These are phyloP conservation scores for Aspergillus awamori DNA, from an alignment of 2,329 filamentous ascomycete genomes.

Conservation along the genomic window DNA sequence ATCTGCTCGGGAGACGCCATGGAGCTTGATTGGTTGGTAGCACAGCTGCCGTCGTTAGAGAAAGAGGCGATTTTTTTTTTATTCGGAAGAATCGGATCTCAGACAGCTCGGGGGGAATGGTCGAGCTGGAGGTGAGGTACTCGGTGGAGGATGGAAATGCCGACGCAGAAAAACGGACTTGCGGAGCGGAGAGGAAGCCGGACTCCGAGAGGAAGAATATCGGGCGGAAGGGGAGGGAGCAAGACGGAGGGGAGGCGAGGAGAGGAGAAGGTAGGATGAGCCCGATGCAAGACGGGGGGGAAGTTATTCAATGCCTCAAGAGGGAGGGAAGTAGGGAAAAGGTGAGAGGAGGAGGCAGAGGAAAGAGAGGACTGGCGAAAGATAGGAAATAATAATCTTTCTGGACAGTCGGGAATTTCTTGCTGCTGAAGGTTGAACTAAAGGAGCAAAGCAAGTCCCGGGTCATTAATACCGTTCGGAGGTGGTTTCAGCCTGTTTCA, in stretches of 20 bases:
- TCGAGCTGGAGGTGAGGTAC: conserved; percentile 10
- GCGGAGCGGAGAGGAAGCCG: conserved; percentile 21
- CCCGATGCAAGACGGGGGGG: neutral
- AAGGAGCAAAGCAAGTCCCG: conserved; percentile 4
- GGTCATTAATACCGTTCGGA: neutral
- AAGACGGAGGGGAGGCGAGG: conserved; percentile 9
- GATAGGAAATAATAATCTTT: conserved; percentile 12
- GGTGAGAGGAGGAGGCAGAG: conserved; percentile 8
- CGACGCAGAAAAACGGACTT: conserved; percentile 23
- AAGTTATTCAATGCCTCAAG: conserved; percentile 6
- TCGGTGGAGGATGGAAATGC: conserved; percentile 13
- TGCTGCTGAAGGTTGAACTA: conserved; percentile 14
- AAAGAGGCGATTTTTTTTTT: conserved; percentile 9
- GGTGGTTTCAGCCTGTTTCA: neutral
- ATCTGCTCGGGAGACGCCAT: conserved; percentile 48
- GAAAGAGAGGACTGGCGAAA: neutral
- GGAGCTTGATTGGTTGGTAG: conserved; percentile 38
- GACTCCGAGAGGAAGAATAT: conserved; percentile 11
- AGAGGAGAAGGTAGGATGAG: conserved; percentile 1
- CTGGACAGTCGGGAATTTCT: conserved; percentile 13
- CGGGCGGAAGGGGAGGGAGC: conserved; percentile 1
- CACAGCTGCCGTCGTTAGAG: conserved; percentile 37
- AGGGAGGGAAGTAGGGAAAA: conserved; percentile 3
- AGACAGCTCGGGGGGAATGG: conserved; percentile 1
- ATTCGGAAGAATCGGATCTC: conserved; percentile 10